Base-by-base conservation (phyloP, 2,329 filamentous ascomycete genomes). In the Phialophora expanda region DNA sequence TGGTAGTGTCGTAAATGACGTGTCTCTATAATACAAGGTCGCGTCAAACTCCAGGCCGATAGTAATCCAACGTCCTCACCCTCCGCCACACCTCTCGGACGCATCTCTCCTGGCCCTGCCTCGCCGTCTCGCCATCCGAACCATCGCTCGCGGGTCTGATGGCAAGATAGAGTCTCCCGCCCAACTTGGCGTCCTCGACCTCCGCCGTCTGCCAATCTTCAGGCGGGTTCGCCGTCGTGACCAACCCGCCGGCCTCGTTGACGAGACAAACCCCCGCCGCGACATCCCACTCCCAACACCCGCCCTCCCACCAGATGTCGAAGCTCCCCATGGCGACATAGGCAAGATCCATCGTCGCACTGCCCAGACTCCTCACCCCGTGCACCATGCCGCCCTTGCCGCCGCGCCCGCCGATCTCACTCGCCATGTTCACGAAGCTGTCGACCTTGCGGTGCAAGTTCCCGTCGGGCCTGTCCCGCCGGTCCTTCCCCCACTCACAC, bases 301-400 rank as follows among this genome's bases (percentile, higher is more conserved):
- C 90, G 2, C 89, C 90, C 74, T 93, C 90, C 90, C 90, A 93
- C 90, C 90, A 92, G 11, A 92, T 91, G 76, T 93, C 90, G 70
- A 92, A 88, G 0, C 87, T 82, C 0, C 90, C 90, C 84, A 90
- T 90, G 12, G 90, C 90, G 9, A 87, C 86, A 75, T 92, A 93
- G 0, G 89, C 90, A 56, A 93, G 77, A 76, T 92, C 90, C 61
- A 93, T 74, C 1, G 90, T 91, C 8, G 90, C 90, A 73, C 89
- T 89, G 3, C 90, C 90, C 64, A 93, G 75, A 75, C 89, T 90
- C 67, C 90, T 79, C 54, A 93, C 82, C 0, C 90, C 90, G 76
- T 93, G 90, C 6, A 92, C 90, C 90, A 93, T 93, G 0, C 89
- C 90, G 0, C 90, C 90, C 71, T 86, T 88, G 0, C 90, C 90